Percentiles rank a stretch among this genome's conserved stretches.
Evolutionary conservation across 805 yeast species (phyloP).

Genomic region (Hanseniaspora vineae): DNA sequence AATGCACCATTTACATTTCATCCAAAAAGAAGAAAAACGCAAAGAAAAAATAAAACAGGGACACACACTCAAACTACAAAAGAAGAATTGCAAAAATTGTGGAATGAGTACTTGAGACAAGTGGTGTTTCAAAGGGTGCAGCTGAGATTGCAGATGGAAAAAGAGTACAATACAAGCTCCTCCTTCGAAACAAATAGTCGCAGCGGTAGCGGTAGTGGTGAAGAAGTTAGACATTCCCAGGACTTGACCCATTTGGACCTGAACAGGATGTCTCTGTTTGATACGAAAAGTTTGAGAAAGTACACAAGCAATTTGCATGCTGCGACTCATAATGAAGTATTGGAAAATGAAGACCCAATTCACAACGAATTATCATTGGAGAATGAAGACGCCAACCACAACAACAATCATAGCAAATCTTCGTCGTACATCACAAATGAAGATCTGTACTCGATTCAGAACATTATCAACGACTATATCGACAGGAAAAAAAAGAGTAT

Average conservation of each 20-base stretch:
- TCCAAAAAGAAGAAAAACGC: background rate
- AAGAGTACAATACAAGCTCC: background rate
- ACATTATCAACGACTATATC: background rate
- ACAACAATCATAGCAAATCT: too few species aligned
- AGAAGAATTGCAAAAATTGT: background rate
- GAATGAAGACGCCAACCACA: too few species aligned
- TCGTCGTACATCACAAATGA: background rate
- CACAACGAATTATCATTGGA: too few species aligned
- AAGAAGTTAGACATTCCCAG: too few species aligned
- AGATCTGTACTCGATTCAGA: background rate
- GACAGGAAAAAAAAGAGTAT: background rate
- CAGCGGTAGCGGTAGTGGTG: too few species aligned
- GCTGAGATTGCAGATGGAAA: background rate
- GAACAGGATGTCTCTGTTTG: too few species aligned
- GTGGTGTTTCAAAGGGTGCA: background rate
- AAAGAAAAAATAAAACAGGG: background rate
- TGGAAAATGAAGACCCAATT: too few species aligned
- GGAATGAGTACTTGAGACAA: slow-evolving; percentile 1
- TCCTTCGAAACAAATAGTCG: too few species aligned
- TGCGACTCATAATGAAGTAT: too few species aligned
- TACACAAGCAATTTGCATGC: too few species aligned
- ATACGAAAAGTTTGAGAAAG: too few species aligned
- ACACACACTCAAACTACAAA: background rate
- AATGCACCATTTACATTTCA: background rate
- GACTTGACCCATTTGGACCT: too few species aligned